Evolutionary conservation across 2,329 filamentous ascomycete genomes (phyloP).

Genomic region (Dothistroma septosporum): DNA sequence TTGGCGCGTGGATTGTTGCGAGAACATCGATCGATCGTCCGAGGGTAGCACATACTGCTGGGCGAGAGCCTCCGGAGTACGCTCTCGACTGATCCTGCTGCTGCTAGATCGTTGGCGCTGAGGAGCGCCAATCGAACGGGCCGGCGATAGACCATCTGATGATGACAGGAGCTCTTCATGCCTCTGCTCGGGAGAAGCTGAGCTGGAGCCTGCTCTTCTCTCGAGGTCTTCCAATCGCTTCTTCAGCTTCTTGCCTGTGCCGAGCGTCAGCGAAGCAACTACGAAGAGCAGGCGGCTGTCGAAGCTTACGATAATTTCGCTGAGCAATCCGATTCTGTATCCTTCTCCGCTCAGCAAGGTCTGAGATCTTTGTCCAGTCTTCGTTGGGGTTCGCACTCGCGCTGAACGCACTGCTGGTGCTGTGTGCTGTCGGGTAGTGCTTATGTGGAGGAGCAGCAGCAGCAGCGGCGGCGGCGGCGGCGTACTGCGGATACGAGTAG

Average conservation of each 20-base stretch:
- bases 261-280: constrained; percentile 20
- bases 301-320: constrained; percentile 81
- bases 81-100: constrained; percentile 20
- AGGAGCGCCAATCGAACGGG: constrained; percentile 4
- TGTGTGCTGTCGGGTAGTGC: constrained; percentile 63
- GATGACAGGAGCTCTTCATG: constrained; percentile 50
- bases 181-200: constrained; percentile 56
- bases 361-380: constrained; percentile 99
- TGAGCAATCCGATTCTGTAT: constrained; percentile 98
- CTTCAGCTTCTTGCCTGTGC: constrained; percentile 83
- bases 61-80: constrained; percentile 27
- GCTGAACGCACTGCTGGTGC: constrained; percentile 91
- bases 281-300: not conserved
- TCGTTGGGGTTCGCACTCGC: constrained; percentile 92
- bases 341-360: constrained; percentile 85
- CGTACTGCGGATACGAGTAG: constrained; percentile 40
- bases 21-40: constrained; percentile 64
- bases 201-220: constrained; percentile 65
- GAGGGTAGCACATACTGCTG: constrained; percentile 32
- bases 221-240: constrained; percentile 81
- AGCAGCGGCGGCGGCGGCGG: no score
- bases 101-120: constrained; percentile 28
- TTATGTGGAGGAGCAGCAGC: constrained; percentile 51
- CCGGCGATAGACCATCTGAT: constrained; percentile 15
- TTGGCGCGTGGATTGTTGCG: constrained; percentile 62